phyloP scores from a whole-genome alignment of 2,329 filamentous ascomycete genomes.

The Aureobasidium melanogenum region DNA sequence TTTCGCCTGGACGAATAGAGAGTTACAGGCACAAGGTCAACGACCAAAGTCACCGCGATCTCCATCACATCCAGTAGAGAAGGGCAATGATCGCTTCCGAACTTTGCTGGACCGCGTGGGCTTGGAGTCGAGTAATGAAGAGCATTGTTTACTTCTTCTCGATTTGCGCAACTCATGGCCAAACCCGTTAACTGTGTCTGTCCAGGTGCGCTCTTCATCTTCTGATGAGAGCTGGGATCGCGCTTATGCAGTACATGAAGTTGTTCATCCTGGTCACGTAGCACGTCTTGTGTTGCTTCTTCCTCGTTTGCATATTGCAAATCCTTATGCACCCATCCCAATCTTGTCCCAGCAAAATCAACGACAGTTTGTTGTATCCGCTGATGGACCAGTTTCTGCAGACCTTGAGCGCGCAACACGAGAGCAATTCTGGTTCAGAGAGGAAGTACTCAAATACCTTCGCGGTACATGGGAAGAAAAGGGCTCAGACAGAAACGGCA shows the following conservation, averaged over 20 bases:
- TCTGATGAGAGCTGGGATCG: constrained; percentile 17
- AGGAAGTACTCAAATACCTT: constrained; percentile 65
- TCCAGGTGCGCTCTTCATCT: constrained; percentile 35
- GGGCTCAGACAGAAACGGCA: constrained; percentile 51
- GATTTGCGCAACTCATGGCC: constrained; percentile 90
- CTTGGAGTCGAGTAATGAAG: constrained; percentile 37
- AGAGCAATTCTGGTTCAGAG: constrained; percentile 87
- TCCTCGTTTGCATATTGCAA: constrained; percentile 64
- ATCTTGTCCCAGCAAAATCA: constrained; percentile 72
- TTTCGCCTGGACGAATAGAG: constrained; percentile 52
- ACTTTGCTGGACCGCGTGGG: constrained; percentile 36
- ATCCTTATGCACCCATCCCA: constrained; percentile 70
- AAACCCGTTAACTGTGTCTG: constrained; percentile 59
- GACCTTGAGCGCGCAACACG: constrained; percentile 69
- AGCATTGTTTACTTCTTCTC: constrained; percentile 70
- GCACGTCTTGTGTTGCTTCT: constrained; percentile 69
- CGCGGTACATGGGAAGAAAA: constrained; percentile 62
- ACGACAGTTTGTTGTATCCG: constrained; percentile 86
- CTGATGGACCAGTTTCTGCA: constrained; percentile 61
- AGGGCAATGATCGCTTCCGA: constrained; percentile 31
- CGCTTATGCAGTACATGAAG: constrained; percentile 31
- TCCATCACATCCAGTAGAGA: background rate
- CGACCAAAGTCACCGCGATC: background rate
- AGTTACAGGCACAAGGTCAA: background rate
- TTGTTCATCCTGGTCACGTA: constrained; percentile 52